Percentiles rank a stretch among this genome's conserved stretches.
These are phyloP conservation scores for Fusarium austroafricanum DNA, from an alignment of 2,329 filamentous ascomycete genomes.

Conservation along the genomic window DNA sequence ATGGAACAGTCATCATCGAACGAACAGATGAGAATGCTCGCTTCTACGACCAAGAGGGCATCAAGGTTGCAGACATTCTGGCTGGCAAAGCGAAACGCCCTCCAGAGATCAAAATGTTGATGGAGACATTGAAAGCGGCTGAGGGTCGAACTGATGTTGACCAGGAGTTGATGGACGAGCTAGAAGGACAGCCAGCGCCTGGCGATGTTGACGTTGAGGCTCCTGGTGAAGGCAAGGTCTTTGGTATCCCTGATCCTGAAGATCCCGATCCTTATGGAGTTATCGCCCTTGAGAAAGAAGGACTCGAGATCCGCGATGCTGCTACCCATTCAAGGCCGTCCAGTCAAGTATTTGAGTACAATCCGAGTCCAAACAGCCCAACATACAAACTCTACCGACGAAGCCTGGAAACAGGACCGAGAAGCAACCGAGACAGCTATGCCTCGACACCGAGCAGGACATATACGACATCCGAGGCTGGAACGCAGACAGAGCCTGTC, in stretches of 20 bases:
- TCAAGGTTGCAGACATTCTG: slow-evolving; percentile 60
- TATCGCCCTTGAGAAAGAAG: slow-evolving; percentile 51
- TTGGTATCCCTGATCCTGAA: slow-evolving; percentile 53
- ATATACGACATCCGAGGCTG: slow-evolving; percentile 43
- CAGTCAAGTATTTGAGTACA: slow-evolving; percentile 53
- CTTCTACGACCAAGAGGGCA: slow-evolving; percentile 77
- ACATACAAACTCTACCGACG: slow-evolving; percentile 52
- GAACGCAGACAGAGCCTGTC: slow-evolving; percentile 46
- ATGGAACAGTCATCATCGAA: slow-evolving; percentile 87
- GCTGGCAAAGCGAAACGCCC: slow-evolving; percentile 54
- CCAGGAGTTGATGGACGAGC: slow-evolving; percentile 47
- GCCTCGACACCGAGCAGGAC: slow-evolving; percentile 30
- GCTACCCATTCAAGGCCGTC: slow-evolving; percentile 50
- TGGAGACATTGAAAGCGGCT: slow-evolving; percentile 51
- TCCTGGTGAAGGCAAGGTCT: slow-evolving; percentile 43
- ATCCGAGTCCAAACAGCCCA: slow-evolving; percentile 52
- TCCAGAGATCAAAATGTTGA: slow-evolving; percentile 46
- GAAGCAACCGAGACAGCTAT: slow-evolving; percentile 39
- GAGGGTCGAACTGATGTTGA: slow-evolving; percentile 52
- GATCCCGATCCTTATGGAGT: slow-evolving; percentile 56
- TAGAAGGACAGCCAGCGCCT: slow-evolving; percentile 51
- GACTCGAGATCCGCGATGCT: slow-evolving; percentile 53
- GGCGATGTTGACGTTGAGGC: slow-evolving; percentile 52
- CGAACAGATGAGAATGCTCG: slow-evolving; percentile 84
- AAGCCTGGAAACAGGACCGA: slow-evolving; percentile 41